phyloP scores from a whole-genome alignment of 306 rosid genomes.

The Abrus precatorius region DNA sequence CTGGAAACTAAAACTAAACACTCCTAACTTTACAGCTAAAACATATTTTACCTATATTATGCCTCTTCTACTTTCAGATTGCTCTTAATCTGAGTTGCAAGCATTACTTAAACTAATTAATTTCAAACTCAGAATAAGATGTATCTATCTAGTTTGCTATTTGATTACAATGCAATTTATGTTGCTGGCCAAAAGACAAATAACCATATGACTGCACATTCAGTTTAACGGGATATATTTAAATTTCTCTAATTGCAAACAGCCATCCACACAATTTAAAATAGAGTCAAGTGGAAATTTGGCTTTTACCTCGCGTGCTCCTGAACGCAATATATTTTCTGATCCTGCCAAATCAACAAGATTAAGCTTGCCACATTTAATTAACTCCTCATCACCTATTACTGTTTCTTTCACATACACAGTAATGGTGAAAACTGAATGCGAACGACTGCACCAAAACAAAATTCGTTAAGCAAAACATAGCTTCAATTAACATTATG shows the following conservation, averaged over 20 bases:
- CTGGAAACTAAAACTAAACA: slow-evolving; percentile 5
- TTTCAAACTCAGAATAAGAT: no score
- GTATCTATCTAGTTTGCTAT: not conserved
- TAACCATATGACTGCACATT: not conserved
- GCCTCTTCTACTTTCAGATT: slow-evolving; percentile 1
- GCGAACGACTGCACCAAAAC: slow-evolving; percentile 86
- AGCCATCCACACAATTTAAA: slow-evolving; percentile 1
- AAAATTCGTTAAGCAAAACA: not conserved
- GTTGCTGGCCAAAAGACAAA: slow-evolving; percentile 22
- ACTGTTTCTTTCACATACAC: slow-evolving; percentile 85
- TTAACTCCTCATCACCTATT: slow-evolving; percentile 88
- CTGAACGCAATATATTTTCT: slow-evolving; percentile 94
- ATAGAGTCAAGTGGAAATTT: slow-evolving; percentile 17
- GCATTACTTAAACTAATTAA: not conserved
- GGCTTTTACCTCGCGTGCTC: slow-evolving; percentile 89
- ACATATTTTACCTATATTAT: not conserved
- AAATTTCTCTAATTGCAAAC: slow-evolving; percentile 10
- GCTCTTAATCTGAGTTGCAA: not conserved
- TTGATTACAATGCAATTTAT: slow-evolving; percentile 27
- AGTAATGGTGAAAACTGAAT: slow-evolving; percentile 92
- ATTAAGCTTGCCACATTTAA: slow-evolving; percentile 97
- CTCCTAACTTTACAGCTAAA: no score
- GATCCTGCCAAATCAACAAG: slow-evolving; percentile 99
- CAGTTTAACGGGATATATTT: slow-evolving; percentile 10
- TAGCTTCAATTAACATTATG: slow-evolving; percentile 12